Conservation (phyloP, 2,329 filamentous ascomycete species). For the Emericellopsis atlantica region DNA sequence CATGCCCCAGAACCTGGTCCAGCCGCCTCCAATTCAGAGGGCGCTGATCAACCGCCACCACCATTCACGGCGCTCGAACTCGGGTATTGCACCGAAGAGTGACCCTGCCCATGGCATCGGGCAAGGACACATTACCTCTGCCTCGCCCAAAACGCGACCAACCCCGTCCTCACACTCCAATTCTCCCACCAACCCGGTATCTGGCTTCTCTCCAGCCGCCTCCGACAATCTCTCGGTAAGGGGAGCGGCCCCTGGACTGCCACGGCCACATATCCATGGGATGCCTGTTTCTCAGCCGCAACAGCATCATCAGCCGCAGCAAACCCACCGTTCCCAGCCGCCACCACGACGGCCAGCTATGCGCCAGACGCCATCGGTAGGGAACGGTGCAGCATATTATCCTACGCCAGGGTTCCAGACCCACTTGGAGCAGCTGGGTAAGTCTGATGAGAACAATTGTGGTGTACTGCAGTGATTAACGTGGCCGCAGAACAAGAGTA, state of each 20-base stretch:
- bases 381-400: slow-evolving; percentile 50
- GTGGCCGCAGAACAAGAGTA: slow-evolving; percentile 78
- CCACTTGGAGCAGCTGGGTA: slow-evolving; percentile 92
- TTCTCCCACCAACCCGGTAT: slow-evolving; percentile 37
- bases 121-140: slow-evolving; percentile 24
- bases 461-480: slow-evolving; percentile 42
- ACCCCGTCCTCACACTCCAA: slow-evolving; percentile 68
- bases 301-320: slow-evolving; percentile 14
- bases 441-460: slow-evolving; percentile 37
- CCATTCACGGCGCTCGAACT: slow-evolving; percentile 57
- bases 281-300: slow-evolving; percentile 11
- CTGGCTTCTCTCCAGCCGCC: slow-evolving; percentile 28
- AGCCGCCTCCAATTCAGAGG: slow-evolving; percentile 66
- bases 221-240: slow-evolving; percentile 36
- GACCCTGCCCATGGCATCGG: slow-evolving; percentile 39
- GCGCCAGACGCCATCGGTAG: slow-evolving; percentile 22
- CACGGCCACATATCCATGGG: slow-evolving; percentile 17
- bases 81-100: slow-evolving; percentile 64
- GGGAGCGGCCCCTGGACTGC: slow-evolving; percentile 18
- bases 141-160: slow-evolving; percentile 59
- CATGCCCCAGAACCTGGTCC: slow-evolving; percentile 55
- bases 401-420: slow-evolving; percentile 75
- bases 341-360: slow-evolving; percentile 9
- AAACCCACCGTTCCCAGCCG: not conserved
- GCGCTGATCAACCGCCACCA: slow-evolving; percentile 74